phyloP scores from a whole-genome alignment of 2,329 filamentous ascomycete species.

The Onygenales sp. region DNA sequence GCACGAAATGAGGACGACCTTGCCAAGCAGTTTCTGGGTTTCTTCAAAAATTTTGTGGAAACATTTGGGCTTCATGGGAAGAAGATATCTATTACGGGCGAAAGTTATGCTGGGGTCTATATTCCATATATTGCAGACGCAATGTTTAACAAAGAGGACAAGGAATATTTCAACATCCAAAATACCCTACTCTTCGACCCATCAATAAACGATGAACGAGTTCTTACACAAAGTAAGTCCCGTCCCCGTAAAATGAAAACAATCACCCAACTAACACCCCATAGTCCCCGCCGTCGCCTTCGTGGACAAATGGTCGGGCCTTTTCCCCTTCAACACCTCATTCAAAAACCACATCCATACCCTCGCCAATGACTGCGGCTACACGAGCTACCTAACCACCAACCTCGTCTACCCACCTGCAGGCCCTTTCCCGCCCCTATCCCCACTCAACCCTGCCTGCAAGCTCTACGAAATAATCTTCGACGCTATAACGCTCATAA shows the following conservation, averaged over 20 bases:
- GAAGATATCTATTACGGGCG: slow-evolving; percentile 65
- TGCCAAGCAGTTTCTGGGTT: slow-evolving; percentile 63
- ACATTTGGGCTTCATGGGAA: slow-evolving; percentile 58
- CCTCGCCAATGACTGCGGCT: slow-evolving; percentile 37
- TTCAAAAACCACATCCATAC: slow-evolving; percentile 32
- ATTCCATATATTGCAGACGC: slow-evolving; percentile 64
- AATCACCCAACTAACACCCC: slow-evolving; percentile 3
- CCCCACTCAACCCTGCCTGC: slow-evolving; percentile 41
- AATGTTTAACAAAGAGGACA: slow-evolving; percentile 61
- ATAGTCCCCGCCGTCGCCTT: slow-evolving; percentile 31
- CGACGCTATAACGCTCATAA: slow-evolving; percentile 45
- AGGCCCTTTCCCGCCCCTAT: slow-evolving; percentile 48
- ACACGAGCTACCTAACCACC: slow-evolving; percentile 36
- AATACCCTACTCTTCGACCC: slow-evolving; percentile 68
- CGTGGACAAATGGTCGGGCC: slow-evolving; percentile 31
- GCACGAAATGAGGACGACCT: slow-evolving; percentile 59
- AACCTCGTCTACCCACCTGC: slow-evolving; percentile 59
- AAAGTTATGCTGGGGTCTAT: slow-evolving; percentile 60
- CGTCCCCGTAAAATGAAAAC: not conserved
- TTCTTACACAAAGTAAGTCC: slow-evolving; percentile 39
- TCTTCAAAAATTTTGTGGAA: slow-evolving; percentile 69
- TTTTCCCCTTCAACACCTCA: slow-evolving; percentile 38
- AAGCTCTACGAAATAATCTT: slow-evolving; percentile 49
- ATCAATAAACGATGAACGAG: slow-evolving; percentile 44
- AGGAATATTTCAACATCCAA: slow-evolving; percentile 56